Evolutionary conservation across 2,329 filamentous ascomycete genomes (phyloP), one percentile per base, ranked within the genome.

Genomic region (Fusarium luffae): DNA sequence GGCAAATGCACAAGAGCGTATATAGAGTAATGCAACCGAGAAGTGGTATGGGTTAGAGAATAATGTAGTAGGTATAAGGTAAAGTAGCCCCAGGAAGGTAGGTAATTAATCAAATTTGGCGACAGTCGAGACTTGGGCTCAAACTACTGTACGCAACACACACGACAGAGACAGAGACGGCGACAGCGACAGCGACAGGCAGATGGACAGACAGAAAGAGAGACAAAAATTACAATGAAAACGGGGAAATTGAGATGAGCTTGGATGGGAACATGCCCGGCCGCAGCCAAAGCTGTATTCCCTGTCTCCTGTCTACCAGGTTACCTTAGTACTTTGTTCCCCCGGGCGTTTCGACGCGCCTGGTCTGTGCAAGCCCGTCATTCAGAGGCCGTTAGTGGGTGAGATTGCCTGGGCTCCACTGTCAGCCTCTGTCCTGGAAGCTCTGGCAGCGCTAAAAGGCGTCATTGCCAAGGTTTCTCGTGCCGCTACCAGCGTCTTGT

Each of bases 361-460:
- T 59, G 70, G 62, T 61, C 65, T 57, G 68, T 71, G 69, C 65
- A 41, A 34, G 47, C 54, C 23, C 52, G 52, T 69, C 68, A 67
- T 63, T 62, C 67, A 68, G 42, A 63, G 56, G 55, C 54, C 37
- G 58, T 68, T 66, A 62, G 59, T 43, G 48, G 58, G 48, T 58
- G 54, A 64, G 56, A 70, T 55, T 63, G 30, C 47, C 44, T 54
- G 23, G 16, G 34, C 43, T 60, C 44, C 34, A 37, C 34, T 37
- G 34, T 37, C 34, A 37, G 34, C 34, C 34, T 37, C 11, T 52
- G 32, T 52, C n/a, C 23, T 52, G 34, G 37, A 16, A 58, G 52
- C 68, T 66, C 59, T 60, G 50, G 40, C 68, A 70, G 69, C 67
- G 62, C 67, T 59, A 69, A 67, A 46, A 34, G 47, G 63, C 66